Percentiles rank a stretch among this genome's conserved stretches.
phyloP scores from a whole-genome alignment of 768 basidiomycete species.

The Jaapia argillacea region DNA sequence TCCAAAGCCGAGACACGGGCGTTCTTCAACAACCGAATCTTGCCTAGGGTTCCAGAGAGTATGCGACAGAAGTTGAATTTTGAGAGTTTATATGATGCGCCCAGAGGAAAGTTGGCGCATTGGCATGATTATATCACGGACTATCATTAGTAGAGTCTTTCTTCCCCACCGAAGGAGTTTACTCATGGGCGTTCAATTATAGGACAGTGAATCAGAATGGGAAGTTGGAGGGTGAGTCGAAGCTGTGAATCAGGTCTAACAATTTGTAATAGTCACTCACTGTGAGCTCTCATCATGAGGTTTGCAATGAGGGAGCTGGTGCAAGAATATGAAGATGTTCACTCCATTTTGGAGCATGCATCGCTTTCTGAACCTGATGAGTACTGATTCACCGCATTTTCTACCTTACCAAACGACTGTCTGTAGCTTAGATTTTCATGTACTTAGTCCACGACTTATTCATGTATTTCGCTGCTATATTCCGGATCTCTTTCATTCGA shows the following conservation, averaged over 20 bases:
- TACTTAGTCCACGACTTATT: too few relatives aligned
- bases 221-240: neutral
- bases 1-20: constrained; percentile 58
- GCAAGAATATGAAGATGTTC: constrained; percentile 70
- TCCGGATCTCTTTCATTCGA: too few relatives aligned
- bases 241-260: too few relatives aligned
- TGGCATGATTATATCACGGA: constrained; percentile 76
- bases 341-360: constrained; percentile 72
- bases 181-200: too few relatives aligned
- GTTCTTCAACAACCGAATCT: constrained; percentile 54
- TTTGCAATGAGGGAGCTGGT: constrained; percentile 81
- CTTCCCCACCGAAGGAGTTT: too few relatives aligned
- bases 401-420: too few relatives aligned
- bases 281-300: constrained; percentile 74
- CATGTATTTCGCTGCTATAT: too few relatives aligned
- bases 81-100: constrained; percentile 64
- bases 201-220: neutral
- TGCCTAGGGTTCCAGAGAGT: constrained; percentile 62
- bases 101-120: constrained; percentile 79
- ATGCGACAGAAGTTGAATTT: constrained; percentile 49
- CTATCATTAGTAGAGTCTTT: constrained; percentile 35
- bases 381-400: too few relatives aligned
- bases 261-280: too few relatives aligned
- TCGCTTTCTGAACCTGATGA: constrained; percentile 74
- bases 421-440: too few relatives aligned